Base-by-base conservation (phyloP, 495 filamentous ascomycete genomes). In the Bombardia bombarda region DNA sequence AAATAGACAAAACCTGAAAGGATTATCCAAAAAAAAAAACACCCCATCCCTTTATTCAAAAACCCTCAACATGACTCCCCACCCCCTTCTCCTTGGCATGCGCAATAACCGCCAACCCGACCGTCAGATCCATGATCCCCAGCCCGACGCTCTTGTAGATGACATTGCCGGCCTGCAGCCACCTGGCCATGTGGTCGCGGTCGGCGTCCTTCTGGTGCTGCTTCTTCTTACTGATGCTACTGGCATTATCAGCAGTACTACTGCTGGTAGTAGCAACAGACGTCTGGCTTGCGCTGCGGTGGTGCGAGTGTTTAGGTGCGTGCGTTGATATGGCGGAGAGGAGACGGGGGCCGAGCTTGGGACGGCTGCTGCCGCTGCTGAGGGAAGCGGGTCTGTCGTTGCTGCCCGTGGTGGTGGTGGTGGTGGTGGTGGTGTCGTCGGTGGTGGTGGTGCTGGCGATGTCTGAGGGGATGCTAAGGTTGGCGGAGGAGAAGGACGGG, bases 131-230 rank as follows among this genome's bases (percentile, higher is more conserved):
- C 86, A 92, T 90, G 49, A 89, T 51, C 1, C 84, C 86, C 33
- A 89, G 50, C 1, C 86, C 86, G 7, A 92, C 86, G 52, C 78
- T 81, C 69, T 90, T 90, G 55, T 86, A 92, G 18, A 92, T 79
- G 25, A 94, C 86, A 64, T 93, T 95, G 2, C 90, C 90, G 18
- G 64, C 72, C 42, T 80, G 68, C 45, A 94, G 60, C 86, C 88
- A 92, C 17, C 79, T 70, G 38, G 69, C 66, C 58, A 88, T 53
- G 18, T 76, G 74, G 28, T 77, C 67, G 32, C 82, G 72, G 22
- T 57, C 66, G 60, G 35, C 67, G 63, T 30, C 49, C 49, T 37
- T 62, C 58, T 45, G 40, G 23, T 40, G 31, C 16, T 22, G 13
- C 36, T 40, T 46, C 16, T 40, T 33, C 16, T 39, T 10, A 7